Percentiles rank a stretch among this genome's conserved stretches.
Conservation (phyloP, 2,329 filamentous ascomycete genomes). For the Teratosphaeria zuluensis region DNA sequence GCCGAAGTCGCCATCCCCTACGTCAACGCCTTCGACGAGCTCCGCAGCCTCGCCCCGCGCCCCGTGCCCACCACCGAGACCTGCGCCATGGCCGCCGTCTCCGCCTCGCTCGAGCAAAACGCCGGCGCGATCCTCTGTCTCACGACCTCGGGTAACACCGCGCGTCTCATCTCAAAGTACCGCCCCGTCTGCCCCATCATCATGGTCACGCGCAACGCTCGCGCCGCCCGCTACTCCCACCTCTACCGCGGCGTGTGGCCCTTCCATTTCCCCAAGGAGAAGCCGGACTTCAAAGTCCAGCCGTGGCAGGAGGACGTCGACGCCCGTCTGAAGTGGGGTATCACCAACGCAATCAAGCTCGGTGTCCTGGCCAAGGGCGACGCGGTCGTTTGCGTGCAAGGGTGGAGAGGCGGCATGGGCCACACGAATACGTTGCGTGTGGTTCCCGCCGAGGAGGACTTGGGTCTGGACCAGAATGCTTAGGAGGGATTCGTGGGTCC, state of each 20-base stretch:
- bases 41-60: constrained; percentile 71
- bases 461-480: constrained; percentile 40
- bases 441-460: constrained; percentile 40
- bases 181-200: constrained; percentile 98
- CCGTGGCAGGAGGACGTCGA: constrained; percentile 99
- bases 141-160: constrained; percentile 87
- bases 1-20: constrained; percentile 97
- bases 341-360: constrained; percentile 76
- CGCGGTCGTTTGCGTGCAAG: constrained; percentile 73
- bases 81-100: constrained; percentile 93
- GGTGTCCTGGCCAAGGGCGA: constrained; percentile 63
- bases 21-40: constrained; percentile 91
- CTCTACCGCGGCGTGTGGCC: constrained; percentile 97
- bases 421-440: constrained; percentile 71
- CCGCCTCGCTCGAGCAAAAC: constrained; percentile 89
- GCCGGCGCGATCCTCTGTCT: constrained; percentile 93
- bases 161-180: constrained; percentile 95
- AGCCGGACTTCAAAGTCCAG: constrained; percentile 85
- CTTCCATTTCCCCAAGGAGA: constrained; percentile 84
- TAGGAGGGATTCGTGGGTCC: constrained; percentile 18
- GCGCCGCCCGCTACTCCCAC: constrained; percentile 80
- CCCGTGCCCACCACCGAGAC: constrained; percentile 86
- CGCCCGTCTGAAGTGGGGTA: constrained; percentile 93
- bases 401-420: constrained; percentile 85
- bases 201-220: constrained; percentile 87